These are phyloP conservation scores for Takashimella tepidaria DNA, from an alignment of 1,284 basidiomycete species.

Conservation along the genomic window DNA sequence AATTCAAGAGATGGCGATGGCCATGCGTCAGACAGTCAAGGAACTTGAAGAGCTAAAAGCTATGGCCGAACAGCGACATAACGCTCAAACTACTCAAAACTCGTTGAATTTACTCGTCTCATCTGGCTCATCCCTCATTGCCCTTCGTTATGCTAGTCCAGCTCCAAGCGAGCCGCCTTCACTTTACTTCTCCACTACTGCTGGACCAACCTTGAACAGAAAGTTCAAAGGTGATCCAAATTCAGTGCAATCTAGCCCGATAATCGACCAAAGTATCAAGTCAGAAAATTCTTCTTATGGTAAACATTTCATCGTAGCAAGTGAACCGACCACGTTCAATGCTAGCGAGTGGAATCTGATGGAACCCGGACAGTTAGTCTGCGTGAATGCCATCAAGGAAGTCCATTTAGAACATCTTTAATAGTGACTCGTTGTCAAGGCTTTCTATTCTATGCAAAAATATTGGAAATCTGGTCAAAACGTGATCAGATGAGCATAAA, in stretches of 20 bases:
- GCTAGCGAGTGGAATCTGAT: constrained; percentile 36
- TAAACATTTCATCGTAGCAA: constrained; percentile 45
- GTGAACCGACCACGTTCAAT: constrained; percentile 46
- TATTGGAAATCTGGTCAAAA: too few species aligned
- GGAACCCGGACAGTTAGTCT: constrained; percentile 1
- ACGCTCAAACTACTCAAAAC: constrained; percentile 8
- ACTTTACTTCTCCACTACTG: constrained; percentile 46
- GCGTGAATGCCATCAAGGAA: neutral
- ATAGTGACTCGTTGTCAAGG: neutral
- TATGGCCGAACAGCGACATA: constrained; percentile 8
- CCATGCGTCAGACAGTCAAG: constrained; percentile 37
- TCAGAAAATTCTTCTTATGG: constrained; percentile 17
- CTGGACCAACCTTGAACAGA: constrained; percentile 46
- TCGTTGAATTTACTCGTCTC: constrained; percentile 15
- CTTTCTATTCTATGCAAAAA: too few species aligned
- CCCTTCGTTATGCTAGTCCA: constrained; percentile 15
- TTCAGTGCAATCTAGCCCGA: constrained; percentile 4
- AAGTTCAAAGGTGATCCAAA: constrained; percentile 49
- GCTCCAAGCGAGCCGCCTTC: constrained; percentile 45
- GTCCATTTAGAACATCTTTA: neutral
- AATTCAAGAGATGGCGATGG: constrained; percentile 37
- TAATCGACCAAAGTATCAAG: constrained; percentile 2
- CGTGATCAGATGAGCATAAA: too few species aligned
- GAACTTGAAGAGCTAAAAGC: constrained; percentile 12
- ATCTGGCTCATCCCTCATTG: constrained; percentile 14